Conservation (phyloP, 768 basidiomycete species). For the Grammothele lineata region DNA sequence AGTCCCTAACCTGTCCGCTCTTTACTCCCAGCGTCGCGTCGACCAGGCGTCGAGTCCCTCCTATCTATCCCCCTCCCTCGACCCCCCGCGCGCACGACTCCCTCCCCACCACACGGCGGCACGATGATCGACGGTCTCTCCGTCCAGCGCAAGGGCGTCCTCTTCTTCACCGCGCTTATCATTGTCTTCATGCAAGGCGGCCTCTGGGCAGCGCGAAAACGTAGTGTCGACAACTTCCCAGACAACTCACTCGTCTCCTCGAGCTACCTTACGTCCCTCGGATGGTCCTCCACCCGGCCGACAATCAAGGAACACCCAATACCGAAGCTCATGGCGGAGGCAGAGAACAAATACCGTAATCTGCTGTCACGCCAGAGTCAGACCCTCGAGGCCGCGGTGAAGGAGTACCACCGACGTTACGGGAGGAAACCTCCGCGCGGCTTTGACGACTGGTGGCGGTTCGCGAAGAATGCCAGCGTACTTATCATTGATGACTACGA, state of each 20-base stretch:
- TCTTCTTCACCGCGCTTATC: constrained; percentile 25
- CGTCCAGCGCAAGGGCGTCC: constrained; percentile 22
- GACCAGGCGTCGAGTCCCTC: not conserved
- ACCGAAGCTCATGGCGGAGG: constrained; percentile 75
- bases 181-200: constrained; percentile 31
- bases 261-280: constrained; percentile 22
- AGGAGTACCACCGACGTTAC: constrained; percentile 79
- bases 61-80: not conserved
- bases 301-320: constrained; percentile 68
- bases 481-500: constrained; percentile 91
- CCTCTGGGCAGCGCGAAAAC: constrained; percentile 27
- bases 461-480: constrained; percentile 66
- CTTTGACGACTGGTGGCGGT: constrained; percentile 89
- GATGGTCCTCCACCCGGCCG: constrained; percentile 11
- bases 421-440: constrained; percentile 78
- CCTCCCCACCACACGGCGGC: not conserved
- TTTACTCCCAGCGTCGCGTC: not conserved
- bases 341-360: constrained; percentile 64
- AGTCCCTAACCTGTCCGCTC: not conserved
- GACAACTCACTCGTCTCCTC: constrained; percentile 21
- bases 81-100: not conserved
- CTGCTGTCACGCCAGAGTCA: constrained; percentile 74
- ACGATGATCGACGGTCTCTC: constrained; percentile 17
- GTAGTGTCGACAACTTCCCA: constrained; percentile 19
- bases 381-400: constrained; percentile 72